Percentiles rank a stretch among this genome's conserved stretches.
Conservation (phyloP, 352 stramenopile species). For the Peronospora farinosa region DNA sequence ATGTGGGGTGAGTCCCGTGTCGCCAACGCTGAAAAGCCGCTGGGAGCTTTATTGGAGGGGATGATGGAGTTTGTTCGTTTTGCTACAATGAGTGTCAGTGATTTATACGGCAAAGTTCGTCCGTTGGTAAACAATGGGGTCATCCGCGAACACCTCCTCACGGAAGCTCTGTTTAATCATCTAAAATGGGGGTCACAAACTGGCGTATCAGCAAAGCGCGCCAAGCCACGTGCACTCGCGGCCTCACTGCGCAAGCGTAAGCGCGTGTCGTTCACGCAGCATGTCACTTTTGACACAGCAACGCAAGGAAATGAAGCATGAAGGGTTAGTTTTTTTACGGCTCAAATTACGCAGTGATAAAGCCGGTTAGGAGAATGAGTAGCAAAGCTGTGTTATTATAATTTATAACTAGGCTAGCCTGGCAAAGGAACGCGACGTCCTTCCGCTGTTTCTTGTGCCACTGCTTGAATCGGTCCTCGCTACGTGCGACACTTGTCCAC, state of each 20-base stretch:
- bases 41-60: conserved; percentile 57
- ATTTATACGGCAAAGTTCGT: conserved; percentile 81
- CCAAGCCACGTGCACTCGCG: conserved; percentile 54
- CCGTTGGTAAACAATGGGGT: conserved; percentile 59
- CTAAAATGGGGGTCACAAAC: conserved; percentile 75
- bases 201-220: conserved; percentile 50
- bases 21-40: conserved; percentile 31
- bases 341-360: not conserved
- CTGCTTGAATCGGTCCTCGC: not conserved
- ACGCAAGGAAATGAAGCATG: conserved; percentile 19
- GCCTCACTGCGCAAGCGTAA: conserved; percentile 75
- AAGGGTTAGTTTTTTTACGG: not conserved
- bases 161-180: conserved; percentile 81
- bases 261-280: conserved; percentile 83
- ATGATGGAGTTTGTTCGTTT: conserved; percentile 83
- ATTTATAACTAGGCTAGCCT: conserved; percentile 11
- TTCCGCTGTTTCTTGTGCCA: not conserved
- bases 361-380: no score
- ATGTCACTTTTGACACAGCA: conserved; percentile 70
- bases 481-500: no score
- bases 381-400: conserved; percentile 17
- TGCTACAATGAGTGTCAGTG: conserved; percentile 81
- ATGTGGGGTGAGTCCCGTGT: conserved; percentile 75
- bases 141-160: conserved; percentile 65
- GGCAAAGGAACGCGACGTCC: conserved; percentile 7